A percentile compares a stretch with the other conserved stretches of the same genome.
phyloP scores from a whole-genome alignment of 1,284 basidiomycete species.

The Tylopilus microsporus region DNA sequence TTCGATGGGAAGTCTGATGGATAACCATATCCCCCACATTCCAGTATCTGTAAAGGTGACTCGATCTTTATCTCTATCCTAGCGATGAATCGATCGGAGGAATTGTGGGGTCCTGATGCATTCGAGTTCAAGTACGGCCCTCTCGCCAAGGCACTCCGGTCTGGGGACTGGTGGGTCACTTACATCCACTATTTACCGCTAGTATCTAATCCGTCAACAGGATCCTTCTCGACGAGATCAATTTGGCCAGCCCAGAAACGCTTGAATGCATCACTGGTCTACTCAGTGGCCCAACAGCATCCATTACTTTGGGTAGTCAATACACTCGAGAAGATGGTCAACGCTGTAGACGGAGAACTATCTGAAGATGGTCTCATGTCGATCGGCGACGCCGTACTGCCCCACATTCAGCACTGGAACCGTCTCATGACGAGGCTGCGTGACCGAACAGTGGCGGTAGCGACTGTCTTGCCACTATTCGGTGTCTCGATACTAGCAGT shows the following conservation, averaged over 20 bases:
- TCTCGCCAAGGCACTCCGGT: constrained; percentile 84
- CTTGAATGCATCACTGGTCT: constrained; percentile 89
- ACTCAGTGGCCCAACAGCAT: constrained; percentile 80
- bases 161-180: constrained; percentile 79
- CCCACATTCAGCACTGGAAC: constrained; percentile 20
- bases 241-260: constrained; percentile 91
- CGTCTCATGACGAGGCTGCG: constrained; percentile 10
- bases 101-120: too few species aligned
- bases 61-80: too few species aligned
- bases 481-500: constrained; percentile 17
- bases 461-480: constrained; percentile 15
- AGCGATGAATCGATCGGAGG: too few species aligned
- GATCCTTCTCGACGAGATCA: constrained; percentile 96
- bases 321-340: constrained; percentile 13
- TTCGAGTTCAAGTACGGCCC: constrained; percentile 55
- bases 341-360: too few species aligned
- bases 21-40: too few species aligned
- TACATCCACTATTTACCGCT: background rate
- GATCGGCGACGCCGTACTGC: constrained; percentile 15
- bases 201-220: constrained; percentile 36
- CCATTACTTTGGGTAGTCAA: constrained; percentile 63
- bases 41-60: too few species aligned
- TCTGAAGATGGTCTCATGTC: constrained; percentile 23
- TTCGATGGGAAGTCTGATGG: too few species aligned
- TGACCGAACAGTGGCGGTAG: constrained; percentile 1